phyloP scores from a whole-genome alignment of 1,284 basidiomycete genomes.

The Microbotryum violaceum region DNA sequence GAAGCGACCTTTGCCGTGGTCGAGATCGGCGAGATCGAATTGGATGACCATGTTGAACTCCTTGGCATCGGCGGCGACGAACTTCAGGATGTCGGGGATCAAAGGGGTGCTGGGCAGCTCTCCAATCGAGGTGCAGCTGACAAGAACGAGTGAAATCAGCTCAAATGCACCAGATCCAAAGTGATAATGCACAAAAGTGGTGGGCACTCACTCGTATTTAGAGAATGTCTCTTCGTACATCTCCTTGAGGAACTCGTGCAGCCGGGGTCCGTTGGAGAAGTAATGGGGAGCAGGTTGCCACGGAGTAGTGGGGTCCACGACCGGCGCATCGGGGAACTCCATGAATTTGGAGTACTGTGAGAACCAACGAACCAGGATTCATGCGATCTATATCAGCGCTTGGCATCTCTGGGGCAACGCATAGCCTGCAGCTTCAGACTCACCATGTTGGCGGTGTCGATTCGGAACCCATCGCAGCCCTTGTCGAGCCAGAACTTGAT shows the following conservation, averaged over 20 bases:
- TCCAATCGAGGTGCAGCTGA: constrained; percentile 55
- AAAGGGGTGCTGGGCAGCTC: constrained; percentile 56
- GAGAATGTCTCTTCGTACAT: constrained; percentile 55
- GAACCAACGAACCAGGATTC: no score
- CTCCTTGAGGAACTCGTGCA: constrained; percentile 62
- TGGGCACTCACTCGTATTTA: constrained; percentile 41
- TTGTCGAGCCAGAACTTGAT: constrained; percentile 67
- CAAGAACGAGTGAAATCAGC: background rate
- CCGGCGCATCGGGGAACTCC: constrained; percentile 37
- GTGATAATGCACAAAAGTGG: background rate
- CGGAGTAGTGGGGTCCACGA: constrained; percentile 21
- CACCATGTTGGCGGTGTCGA: constrained; percentile 18
- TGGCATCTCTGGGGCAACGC: background rate
- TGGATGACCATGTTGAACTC: constrained; percentile 59
- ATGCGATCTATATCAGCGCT: background rate
- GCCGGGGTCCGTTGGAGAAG: constrained; percentile 47
- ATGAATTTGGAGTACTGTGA: constrained; percentile 17
- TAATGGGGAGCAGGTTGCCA: background rate
- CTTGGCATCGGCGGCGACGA: constrained; percentile 55
- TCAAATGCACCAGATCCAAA: background rate
- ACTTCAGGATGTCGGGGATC: constrained; percentile 38
- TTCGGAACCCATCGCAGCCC: constrained; percentile 64
- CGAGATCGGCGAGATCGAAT: constrained; percentile 45
- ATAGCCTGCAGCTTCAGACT: background rate
- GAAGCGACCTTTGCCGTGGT: constrained; percentile 18